Conservation (phyloP, 164 flowering plant species). For the Vitis cinerea region DNA sequence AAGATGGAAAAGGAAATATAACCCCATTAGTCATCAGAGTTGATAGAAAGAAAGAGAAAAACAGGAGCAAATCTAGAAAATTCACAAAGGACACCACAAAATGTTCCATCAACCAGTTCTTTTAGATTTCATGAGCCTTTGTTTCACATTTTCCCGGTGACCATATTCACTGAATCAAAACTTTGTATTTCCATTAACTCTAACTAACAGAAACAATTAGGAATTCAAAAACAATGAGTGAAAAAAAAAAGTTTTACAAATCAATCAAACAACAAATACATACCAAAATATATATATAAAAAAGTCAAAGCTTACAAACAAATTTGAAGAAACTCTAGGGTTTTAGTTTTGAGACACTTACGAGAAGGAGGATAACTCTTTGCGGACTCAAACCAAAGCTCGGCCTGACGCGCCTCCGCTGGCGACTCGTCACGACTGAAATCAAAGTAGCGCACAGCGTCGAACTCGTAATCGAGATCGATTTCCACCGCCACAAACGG, state of each 20-base stretch:
- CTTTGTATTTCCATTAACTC: not conserved
- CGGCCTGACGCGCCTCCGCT: slow-evolving; percentile 53
- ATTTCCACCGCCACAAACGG: slow-evolving; percentile 42
- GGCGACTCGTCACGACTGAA: slow-evolving; percentile 54
- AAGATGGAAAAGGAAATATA: not conserved
- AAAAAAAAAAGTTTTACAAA: not conserved
- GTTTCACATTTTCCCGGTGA: no score
- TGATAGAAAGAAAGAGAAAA: not conserved
- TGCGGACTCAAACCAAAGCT: slow-evolving; percentile 75
- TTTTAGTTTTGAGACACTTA: slow-evolving; percentile 24
- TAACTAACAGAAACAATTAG: not conserved
- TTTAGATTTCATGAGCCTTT: no score
- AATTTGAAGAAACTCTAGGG: not conserved
- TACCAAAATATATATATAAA: not conserved
- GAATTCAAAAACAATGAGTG: not conserved
- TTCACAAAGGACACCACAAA: not conserved
- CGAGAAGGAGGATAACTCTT: slow-evolving; percentile 76
- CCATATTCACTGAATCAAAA: not conserved
- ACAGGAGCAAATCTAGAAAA: not conserved
- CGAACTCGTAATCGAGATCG: slow-evolving; percentile 88
- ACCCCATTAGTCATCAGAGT: not conserved
- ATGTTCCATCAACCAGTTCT: no score
- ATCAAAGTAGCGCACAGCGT: slow-evolving; percentile 70
- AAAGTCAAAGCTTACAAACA: not conserved
- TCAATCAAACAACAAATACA: not conserved